Percentiles rank a stretch among this genome's conserved stretches.
Evolutionary conservation across 768 basidiomycete genomes (phyloP).

Genomic region (Postia placenta): DNA sequence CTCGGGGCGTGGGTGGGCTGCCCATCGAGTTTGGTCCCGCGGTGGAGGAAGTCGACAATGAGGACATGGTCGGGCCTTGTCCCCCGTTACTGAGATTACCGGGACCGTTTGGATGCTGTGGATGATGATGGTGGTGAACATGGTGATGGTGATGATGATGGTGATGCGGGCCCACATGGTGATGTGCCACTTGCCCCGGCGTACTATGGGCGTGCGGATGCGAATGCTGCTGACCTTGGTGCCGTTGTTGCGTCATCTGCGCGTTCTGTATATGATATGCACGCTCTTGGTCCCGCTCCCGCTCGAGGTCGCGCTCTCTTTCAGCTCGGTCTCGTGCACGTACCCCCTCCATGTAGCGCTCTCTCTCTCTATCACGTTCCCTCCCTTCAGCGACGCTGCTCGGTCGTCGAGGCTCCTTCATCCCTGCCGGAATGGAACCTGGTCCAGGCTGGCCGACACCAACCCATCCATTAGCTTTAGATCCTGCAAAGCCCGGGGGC

Average conservation of each 20-base stretch:
- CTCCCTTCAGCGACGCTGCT: slow-evolving; percentile 14
- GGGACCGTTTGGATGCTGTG: slow-evolving; percentile 12
- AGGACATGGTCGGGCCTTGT: slow-evolving; percentile 10
- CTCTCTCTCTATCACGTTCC: slow-evolving; percentile 17
- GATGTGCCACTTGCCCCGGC: slow-evolving; percentile 16
- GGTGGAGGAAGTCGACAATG: not conserved
- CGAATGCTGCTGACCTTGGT: slow-evolving; percentile 9
- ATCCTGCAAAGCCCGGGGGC: slow-evolving; percentile 9
- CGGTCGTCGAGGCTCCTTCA: slow-evolving; percentile 11
- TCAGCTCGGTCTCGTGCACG: slow-evolving; percentile 11
- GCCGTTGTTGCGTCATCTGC: slow-evolving; percentile 14
- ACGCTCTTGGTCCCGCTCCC: slow-evolving; percentile 19
- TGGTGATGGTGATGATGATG: slow-evolving; percentile 29
- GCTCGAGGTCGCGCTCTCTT: slow-evolving; percentile 21
- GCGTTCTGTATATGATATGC: slow-evolving; percentile 7
- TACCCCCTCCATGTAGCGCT: slow-evolving; percentile 5
- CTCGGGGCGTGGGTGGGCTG: slow-evolving; percentile 15
- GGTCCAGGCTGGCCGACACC: slow-evolving; percentile 7
- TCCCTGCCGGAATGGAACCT: slow-evolving; percentile 5
- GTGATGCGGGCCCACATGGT: slow-evolving; percentile 17
- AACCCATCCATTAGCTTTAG: slow-evolving; percentile 16
- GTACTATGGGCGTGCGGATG: slow-evolving; percentile 13
- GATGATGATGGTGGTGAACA: slow-evolving; percentile 27
- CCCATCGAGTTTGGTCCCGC: not conserved
- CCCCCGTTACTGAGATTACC: not conserved